phyloP scores from a whole-genome alignment of 257 asterid species.

The Capsicum baccatum region DNA sequence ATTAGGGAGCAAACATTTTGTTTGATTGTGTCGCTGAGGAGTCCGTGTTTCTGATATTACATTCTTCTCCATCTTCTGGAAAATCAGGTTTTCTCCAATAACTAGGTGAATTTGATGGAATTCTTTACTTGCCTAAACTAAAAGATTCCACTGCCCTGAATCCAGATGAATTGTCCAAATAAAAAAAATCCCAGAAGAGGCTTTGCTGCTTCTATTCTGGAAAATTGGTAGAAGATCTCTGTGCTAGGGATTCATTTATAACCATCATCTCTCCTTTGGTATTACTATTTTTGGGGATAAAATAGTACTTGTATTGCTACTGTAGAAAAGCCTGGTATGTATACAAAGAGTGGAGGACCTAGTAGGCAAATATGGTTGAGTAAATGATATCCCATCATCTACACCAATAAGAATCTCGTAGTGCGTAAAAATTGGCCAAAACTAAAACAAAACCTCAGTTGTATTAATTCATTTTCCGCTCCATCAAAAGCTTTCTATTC shows the following conservation, averaged over 20 bases:
- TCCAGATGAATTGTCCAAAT: neutral
- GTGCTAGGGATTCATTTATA: neutral
- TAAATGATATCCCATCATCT: constrained; percentile 13
- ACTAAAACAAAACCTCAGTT: constrained; percentile 1
- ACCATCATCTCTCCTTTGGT: neutral
- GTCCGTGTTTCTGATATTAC: neutral
- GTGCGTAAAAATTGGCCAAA: constrained; percentile 4
- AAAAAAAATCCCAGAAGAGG: neutral
- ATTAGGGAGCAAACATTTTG: neutral
- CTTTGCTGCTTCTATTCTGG: neutral
- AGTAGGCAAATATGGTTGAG: neutral
- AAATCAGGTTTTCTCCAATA: neutral
- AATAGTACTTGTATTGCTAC: neutral
- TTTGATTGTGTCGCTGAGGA: constrained; percentile 11
- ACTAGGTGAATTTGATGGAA: constrained; percentile 15
- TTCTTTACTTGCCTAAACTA: neutral
- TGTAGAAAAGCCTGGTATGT: neutral
- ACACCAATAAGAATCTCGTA: neutral
- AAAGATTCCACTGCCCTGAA: constrained; percentile 14
- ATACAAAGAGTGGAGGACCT: neutral
- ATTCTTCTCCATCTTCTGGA: constrained; percentile 2
- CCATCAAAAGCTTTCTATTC: constrained; percentile 7
- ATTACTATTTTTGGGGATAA: neutral
- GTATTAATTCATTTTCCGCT: neutral
- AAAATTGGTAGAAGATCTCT: neutral